Base-by-base conservation (phyloP, 225 moss, liverwort and hornwort genomes). In the Polytrichum commune region DNA sequence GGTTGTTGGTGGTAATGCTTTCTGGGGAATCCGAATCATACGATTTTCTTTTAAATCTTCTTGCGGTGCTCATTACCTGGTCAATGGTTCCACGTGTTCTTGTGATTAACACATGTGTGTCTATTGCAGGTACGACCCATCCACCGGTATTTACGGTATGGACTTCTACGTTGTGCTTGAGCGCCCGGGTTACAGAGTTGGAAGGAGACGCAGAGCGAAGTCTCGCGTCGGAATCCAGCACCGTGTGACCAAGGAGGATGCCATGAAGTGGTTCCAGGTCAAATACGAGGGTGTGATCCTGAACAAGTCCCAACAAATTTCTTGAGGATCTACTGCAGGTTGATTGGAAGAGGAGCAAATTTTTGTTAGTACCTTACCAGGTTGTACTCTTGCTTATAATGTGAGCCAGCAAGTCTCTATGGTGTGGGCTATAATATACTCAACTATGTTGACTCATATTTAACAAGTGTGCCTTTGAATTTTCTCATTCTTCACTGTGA, bases 181-280 rank as follows among this genome's bases (percentile, higher is more conserved):
- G 69, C 84, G 84, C 69, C 84, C 84, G 56, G 84, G 84, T 58
- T 84, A 84, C 69, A 77, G 84, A 72, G 84, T 84, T 46, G 84
- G 84, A 67, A 77, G 84, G 63, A 80, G 84, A 75, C 80, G 84
- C 69, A 75, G 84, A 75, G 77, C 84, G 0, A 84, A 84, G 69
- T 80, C 84, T 80, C 84, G 84, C 26, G 84, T 84, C 22, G 84
- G 84, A 61, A 84, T 84, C 61, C 84, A 84, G 84, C 84, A 84
- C 75, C 80, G 84, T 3, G 84, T 84, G 54, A 80, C 84, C 28
- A 84, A 84, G 77, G 84, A 84, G 63, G 84, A 84, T 69, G 84
- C 81, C 62, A 81, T 77, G 81, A 81, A 81, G 81, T 81, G 82
- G 75, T 78, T 78, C 72, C 82, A 82, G 84, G 84, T 84, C n/a